Percentiles rank a stretch among this genome's conserved stretches.
Conservation (phyloP, 1,139 yeast genomes). For the Saccharomyces uvarum region DNA sequence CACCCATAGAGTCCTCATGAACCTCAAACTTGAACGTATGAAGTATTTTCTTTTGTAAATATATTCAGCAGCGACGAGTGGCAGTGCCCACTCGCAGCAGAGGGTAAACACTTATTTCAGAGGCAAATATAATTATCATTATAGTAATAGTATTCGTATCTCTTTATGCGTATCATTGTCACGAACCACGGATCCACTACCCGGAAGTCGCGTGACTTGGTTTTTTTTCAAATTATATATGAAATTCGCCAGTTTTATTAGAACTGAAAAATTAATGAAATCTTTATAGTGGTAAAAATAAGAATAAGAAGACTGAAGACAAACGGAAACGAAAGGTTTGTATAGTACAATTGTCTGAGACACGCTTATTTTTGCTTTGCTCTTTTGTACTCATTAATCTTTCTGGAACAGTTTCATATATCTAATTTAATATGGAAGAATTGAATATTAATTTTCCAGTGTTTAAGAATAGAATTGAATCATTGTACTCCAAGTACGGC, state of each 20-base stretch:
- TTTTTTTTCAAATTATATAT: not conserved
- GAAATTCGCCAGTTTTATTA: not conserved
- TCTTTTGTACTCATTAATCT: not conserved
- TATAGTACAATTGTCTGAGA: not conserved
- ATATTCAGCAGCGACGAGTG: not conserved
- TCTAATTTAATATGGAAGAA: slow-evolving; percentile 19
- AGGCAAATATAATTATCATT: not conserved
- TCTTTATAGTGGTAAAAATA: not conserved
- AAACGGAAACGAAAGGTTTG: not conserved
- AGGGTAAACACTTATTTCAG: not conserved
- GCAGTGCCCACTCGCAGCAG: no score
- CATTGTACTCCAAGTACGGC: slow-evolving; percentile 27
- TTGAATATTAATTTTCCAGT: slow-evolving; percentile 37
- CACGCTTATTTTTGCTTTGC: not conserved
- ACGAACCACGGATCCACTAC: not conserved
- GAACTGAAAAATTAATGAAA: not conserved
- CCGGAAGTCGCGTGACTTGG: not conserved
- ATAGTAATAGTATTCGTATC: not conserved
- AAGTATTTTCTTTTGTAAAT: slow-evolving; percentile 6
- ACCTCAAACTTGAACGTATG: not conserved
- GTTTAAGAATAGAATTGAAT: slow-evolving; percentile 32
- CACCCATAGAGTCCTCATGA: slow-evolving; percentile 41
- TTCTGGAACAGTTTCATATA: not conserved
- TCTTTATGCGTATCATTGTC: not conserved
- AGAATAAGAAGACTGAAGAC: not conserved